Conservation (phyloP, 108 stramenopile species). For the Mediolabrus comicus region DNA sequence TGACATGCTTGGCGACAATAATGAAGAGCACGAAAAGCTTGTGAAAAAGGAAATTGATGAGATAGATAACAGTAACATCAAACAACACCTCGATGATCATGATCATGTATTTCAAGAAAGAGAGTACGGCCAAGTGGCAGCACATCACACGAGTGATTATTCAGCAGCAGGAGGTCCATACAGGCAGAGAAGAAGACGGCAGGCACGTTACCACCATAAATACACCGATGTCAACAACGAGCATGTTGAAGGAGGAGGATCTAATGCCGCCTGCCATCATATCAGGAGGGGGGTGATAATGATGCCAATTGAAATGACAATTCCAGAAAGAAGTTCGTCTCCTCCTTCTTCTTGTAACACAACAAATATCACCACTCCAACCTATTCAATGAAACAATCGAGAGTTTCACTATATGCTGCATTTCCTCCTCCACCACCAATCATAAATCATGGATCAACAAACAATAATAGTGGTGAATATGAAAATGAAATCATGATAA, state of each 20-base stretch:
- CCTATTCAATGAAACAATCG: slow-evolving; percentile 27
- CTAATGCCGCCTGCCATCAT: not conserved
- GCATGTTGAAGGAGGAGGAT: not conserved
- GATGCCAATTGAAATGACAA: slow-evolving; percentile 2
- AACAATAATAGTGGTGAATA: not conserved
- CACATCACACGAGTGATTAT: no score
- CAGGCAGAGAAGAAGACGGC: no score
- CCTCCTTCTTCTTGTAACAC: not conserved
- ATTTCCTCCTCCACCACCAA: slow-evolving; percentile 30
- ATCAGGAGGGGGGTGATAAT: not conserved
- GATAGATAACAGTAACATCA: not conserved
- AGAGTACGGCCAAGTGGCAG: no score
- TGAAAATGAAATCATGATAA: no score
- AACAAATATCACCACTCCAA: slow-evolving; percentile 5
- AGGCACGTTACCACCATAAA: not conserved
- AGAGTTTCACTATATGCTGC: slow-evolving; percentile 31
- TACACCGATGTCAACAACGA: slow-evolving; percentile 9
- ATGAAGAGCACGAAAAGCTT: not conserved
- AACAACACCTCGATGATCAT: not conserved
- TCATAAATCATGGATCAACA: not conserved
- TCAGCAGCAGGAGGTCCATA: no score
- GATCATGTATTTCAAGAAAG: not conserved
- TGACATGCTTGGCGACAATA: no score
- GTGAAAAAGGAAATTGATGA: not conserved
- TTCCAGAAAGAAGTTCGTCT: no score